Conservation (phyloP, 78 protist genomes). For the Capsaspora owczarzaki region DNA sequence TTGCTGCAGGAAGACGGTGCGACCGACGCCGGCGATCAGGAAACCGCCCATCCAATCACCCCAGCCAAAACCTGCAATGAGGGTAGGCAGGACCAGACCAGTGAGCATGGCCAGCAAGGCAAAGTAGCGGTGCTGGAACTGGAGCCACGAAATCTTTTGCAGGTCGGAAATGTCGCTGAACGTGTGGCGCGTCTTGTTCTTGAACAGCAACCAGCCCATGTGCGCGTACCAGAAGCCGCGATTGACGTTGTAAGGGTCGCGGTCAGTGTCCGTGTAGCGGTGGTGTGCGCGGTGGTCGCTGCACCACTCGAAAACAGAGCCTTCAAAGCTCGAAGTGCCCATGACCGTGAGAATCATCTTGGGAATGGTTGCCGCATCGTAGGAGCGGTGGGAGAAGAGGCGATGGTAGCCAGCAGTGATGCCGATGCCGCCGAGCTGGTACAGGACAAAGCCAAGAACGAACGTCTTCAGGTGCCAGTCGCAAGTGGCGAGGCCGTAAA, state of each 20-base stretch:
- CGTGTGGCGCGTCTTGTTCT: constrained; percentile 47
- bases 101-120: constrained; percentile 17
- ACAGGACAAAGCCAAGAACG: too few species aligned
- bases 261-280: too few species aligned
- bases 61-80: constrained; percentile 47
- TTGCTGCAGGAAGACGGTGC: constrained; percentile 59
- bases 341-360: too few species aligned
- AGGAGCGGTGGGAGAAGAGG: constrained; percentile 51
- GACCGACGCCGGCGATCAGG: constrained; percentile 50
- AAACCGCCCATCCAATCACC: constrained; percentile 64
- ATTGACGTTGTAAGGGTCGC: too few species aligned
- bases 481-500: too few species aligned
- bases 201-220: constrained; percentile 75
- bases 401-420: constrained; percentile 56
- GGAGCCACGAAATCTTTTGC: constrained; percentile 21
- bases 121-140: constrained; percentile 63
- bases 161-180: constrained; percentile 47
- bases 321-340: too few species aligned
- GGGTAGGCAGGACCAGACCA: constrained; percentile 48
- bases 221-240: constrained; percentile 73
- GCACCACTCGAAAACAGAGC: too few species aligned
- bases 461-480: too few species aligned
- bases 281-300: too few species aligned
- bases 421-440: too few species aligned
- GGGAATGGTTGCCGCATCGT: too few species aligned